A percentile compares a stretch with the other conserved stretches of the same genome.
Evolutionary conservation across 805 yeast species (phyloP).

Genomic region (Lipomyces japonicus): DNA sequence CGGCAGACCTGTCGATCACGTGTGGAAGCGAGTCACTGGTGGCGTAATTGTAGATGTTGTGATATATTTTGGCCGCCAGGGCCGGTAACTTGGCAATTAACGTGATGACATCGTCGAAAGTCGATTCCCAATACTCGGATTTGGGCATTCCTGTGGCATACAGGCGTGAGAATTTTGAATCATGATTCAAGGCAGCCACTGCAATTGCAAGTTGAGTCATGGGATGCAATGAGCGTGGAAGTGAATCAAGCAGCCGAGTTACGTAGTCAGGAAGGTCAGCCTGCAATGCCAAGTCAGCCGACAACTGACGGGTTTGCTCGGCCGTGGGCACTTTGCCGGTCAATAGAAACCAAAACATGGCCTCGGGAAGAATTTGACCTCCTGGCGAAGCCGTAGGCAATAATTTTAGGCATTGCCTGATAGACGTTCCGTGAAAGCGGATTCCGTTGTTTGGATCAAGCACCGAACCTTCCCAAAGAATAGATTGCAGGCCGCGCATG

Average conservation of each 20-base stretch:
- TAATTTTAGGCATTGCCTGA: slow-evolving; percentile 62
- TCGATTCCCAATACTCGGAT: slow-evolving; percentile 69
- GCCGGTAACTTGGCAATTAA: slow-evolving; percentile 71
- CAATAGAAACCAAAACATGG: slow-evolving; percentile 70
- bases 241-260: slow-evolving; percentile 54
- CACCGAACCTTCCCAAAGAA: slow-evolving; percentile 77
- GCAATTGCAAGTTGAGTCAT: slow-evolving; percentile 82
- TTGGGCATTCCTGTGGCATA: slow-evolving; percentile 68
- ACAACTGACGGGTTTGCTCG: slow-evolving; percentile 54
- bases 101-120: slow-evolving; percentile 66
- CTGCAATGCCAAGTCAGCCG: slow-evolving; percentile 60
- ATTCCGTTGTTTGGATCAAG: slow-evolving; percentile 75
- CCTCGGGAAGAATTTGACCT: slow-evolving; percentile 67
- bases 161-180: slow-evolving; percentile 66
- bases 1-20: slow-evolving; percentile 50
- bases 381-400: slow-evolving; percentile 57
- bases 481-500: slow-evolving; percentile 71
- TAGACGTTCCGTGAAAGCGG: slow-evolving; percentile 73
- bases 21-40: slow-evolving; percentile 50
- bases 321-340: slow-evolving; percentile 69
- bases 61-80: slow-evolving; percentile 70
- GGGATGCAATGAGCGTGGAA: slow-evolving; percentile 71
- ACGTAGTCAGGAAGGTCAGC: slow-evolving; percentile 64
- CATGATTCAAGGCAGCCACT: slow-evolving; percentile 66
- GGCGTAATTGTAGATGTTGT: slow-evolving; percentile 50